phyloP scores from a whole-genome alignment of 805 yeast genomes.

The Lachancea meyersii region DNA sequence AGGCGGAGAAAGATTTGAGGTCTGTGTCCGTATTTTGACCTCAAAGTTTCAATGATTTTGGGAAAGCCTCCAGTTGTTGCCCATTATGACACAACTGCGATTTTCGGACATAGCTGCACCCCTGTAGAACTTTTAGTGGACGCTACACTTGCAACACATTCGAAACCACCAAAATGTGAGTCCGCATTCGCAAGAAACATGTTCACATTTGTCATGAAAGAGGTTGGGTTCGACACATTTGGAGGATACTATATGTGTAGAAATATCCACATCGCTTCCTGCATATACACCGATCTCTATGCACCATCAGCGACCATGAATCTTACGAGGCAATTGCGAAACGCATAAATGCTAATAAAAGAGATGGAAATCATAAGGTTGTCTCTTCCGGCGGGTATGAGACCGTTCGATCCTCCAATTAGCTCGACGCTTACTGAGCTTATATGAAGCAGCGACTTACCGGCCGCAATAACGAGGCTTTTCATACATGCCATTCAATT shows the following conservation, averaged over 20 bases:
- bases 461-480: slow-evolving; percentile 1
- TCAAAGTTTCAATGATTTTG: slow-evolving; percentile 7
- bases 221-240: slow-evolving; percentile 3
- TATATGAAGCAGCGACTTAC: slow-evolving; percentile 1
- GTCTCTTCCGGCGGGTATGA: slow-evolving; percentile 5
- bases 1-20: slow-evolving; percentile 12
- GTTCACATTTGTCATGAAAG: slow-evolving; percentile 3
- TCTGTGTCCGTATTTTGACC: slow-evolving; percentile 14
- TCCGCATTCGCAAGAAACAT: slow-evolving; percentile 2
- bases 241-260: slow-evolving; percentile 1
- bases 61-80: slow-evolving; percentile 13
- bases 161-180: neutral
- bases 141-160: neutral
- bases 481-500: slow-evolving; percentile 3
- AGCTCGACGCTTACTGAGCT: neutral
- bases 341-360: slow-evolving; percentile 1
- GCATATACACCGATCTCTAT: slow-evolving; percentile 5
- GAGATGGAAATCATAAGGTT: slow-evolving; percentile 4
- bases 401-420: slow-evolving; percentile 1
- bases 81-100: slow-evolving; percentile 12
- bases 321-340: slow-evolving; percentile 1
- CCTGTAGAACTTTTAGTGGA: slow-evolving; percentile 1
- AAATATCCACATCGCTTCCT: neutral
- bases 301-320: slow-evolving; percentile 1
- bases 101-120: neutral